A percentile compares a stretch with the other conserved stretches of the same genome.
Conservation (phyloP, 805 yeast genomes). For the Clavispora carvajalis region DNA sequence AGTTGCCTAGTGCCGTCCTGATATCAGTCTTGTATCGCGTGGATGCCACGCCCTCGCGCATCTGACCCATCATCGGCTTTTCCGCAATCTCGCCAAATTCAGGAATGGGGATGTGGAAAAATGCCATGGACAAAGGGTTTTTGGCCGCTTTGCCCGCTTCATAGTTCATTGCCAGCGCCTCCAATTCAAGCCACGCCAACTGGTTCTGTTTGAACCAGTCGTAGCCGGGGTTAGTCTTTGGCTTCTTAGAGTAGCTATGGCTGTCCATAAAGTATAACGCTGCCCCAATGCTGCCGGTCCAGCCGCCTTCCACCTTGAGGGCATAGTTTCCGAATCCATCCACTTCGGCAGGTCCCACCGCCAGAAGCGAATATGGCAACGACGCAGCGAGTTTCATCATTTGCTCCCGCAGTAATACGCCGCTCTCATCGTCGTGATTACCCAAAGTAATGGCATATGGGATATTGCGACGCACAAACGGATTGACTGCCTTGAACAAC, state of each 20-base stretch:
- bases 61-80: conserved; percentile 52
- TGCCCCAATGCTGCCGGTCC: conserved; percentile 37
- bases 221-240: conserved; percentile 71
- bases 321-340: conserved; percentile 84
- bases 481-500: conserved; percentile 66
- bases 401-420: conserved; percentile 47
- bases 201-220: conserved; percentile 80
- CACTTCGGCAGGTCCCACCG: conserved; percentile 58
- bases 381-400: conserved; percentile 50
- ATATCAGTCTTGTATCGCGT: conserved; percentile 69
- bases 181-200: conserved; percentile 47
- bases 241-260: conserved; percentile 65
- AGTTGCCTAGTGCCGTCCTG: conserved; percentile 47
- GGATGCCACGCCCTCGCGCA: conserved; percentile 73
- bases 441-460: conserved; percentile 89
- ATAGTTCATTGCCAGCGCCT: conserved; percentile 9
- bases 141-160: conserved; percentile 22
- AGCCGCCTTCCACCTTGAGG: conserved; percentile 39
- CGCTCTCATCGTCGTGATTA: conserved; percentile 91
- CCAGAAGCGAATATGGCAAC: conserved; percentile 66
- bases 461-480: conserved; percentile 59
- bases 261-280: conserved; percentile 77
- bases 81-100: conserved; percentile 57
- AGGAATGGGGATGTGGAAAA: conserved; percentile 91
- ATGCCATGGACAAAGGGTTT: conserved; percentile 70